These are phyloP conservation scores for Carpinus viminea DNA, from an alignment of 306 rosid species.

Conservation along the genomic window DNA sequence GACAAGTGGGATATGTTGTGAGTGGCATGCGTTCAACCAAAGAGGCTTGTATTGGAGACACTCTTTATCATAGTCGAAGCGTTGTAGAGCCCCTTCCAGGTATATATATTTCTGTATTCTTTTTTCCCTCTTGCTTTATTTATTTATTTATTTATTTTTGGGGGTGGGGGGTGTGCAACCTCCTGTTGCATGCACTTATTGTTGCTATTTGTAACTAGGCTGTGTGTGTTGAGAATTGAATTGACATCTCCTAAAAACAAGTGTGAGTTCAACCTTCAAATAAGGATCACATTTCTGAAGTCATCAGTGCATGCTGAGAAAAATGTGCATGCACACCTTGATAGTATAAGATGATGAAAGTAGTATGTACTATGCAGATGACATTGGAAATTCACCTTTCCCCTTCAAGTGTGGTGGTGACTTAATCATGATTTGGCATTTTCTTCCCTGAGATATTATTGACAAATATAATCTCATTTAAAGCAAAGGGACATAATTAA, in stretches of 20 bases:
- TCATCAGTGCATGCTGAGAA: background rate
- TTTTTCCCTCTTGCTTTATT: constrained; percentile 13
- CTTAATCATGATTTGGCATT: background rate
- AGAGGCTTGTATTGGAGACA: constrained; percentile 94
- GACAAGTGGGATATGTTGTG: constrained; percentile 95
- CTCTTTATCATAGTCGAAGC: constrained; percentile 65
- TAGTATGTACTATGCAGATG: background rate
- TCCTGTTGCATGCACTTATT: background rate
- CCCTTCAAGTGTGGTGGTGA: background rate
- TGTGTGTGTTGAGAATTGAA: background rate
- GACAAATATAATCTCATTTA: background rate
- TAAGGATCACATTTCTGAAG: background rate
- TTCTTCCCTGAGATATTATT: background rate
- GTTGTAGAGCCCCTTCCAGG: constrained; percentile 75
- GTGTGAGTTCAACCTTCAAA: background rate
- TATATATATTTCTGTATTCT: constrained; percentile 22
- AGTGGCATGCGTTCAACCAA: constrained; percentile 97
- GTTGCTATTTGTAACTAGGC: constrained; percentile 4
- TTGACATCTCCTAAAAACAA: background rate
- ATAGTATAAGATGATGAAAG: background rate
- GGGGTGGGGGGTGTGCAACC: background rate
- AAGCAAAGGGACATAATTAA: background rate
- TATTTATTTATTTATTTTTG: background rate
- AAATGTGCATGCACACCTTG: background rate
- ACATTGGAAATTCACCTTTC: background rate